Evolutionary conservation across 139 green algal genomes (phyloP).

Genomic region (Chlorella sp.): DNA sequence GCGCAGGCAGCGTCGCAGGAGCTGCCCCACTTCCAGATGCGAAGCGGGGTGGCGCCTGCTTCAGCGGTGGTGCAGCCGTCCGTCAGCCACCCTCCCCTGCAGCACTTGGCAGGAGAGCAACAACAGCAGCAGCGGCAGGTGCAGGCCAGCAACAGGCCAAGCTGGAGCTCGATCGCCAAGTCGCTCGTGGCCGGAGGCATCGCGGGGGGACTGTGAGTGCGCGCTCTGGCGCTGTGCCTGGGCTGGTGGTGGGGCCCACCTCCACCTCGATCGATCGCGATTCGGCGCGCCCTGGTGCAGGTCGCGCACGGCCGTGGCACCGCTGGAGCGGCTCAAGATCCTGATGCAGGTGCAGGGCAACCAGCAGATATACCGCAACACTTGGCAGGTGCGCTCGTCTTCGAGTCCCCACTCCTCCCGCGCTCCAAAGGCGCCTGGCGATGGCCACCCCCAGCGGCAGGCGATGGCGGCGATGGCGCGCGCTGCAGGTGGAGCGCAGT

Average conservation of each 20-base stretch:
- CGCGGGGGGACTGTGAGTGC: constrained; percentile 83
- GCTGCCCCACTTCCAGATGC: too few relatives aligned
- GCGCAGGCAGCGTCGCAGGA: too few relatives aligned
- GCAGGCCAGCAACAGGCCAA: constrained; percentile 9
- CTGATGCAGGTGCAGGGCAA: constrained; percentile 96
- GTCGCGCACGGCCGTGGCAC: constrained; percentile 96
- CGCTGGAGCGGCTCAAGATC: constrained; percentile 96
- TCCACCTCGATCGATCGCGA: background rate
- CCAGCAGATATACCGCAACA: constrained; percentile 81
- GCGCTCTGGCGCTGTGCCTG: background rate
- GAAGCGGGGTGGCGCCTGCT: too few relatives aligned
- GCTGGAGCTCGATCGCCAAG: constrained; percentile 56
- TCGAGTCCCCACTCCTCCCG: too few relatives aligned
- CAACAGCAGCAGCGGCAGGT: too few relatives aligned
- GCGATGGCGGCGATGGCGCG: too few relatives aligned
- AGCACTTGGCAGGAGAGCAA: too few relatives aligned
- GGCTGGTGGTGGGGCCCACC: background rate
- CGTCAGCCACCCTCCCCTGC: too few relatives aligned
- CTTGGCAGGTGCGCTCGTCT: constrained; percentile 76
- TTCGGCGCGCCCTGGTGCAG: constrained; percentile 33
- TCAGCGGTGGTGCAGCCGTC: too few relatives aligned
- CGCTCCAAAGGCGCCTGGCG: too few relatives aligned
- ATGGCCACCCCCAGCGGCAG: too few relatives aligned
- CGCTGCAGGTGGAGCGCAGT: too few relatives aligned
- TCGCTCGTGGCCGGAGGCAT: constrained; percentile 81